Conservation (phyloP, 768 basidiomycete species). For the Boletus reticuloceps region DNA sequence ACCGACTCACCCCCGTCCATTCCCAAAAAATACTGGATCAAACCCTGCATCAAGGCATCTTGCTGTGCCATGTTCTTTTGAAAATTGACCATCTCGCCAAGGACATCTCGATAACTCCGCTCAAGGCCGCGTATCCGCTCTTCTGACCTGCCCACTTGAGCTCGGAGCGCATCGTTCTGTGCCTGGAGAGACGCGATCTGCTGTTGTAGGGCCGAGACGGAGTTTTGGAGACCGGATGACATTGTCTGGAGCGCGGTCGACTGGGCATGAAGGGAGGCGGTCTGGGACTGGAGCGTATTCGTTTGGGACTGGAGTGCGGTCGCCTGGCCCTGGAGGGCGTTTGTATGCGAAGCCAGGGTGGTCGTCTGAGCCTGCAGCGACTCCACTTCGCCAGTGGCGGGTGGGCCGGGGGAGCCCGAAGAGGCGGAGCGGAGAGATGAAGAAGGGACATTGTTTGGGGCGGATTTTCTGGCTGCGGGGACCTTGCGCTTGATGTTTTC, state of each 20-base stretch:
- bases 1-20: conserved; percentile 53
- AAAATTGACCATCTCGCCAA: conserved; percentile 69
- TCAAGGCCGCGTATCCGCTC: conserved; percentile 57
- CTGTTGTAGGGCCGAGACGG: conserved; percentile 27
- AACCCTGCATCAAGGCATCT: conserved; percentile 76
- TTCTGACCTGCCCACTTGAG: conserved; percentile 38
- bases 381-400: conserved; percentile 23
- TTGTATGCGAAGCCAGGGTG: conserved; percentile 30
- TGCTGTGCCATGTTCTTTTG: conserved; percentile 79
- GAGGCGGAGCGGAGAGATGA: conserved; percentile 27
- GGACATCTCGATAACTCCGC: conserved; percentile 63
- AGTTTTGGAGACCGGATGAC: conserved; percentile 26
- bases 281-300: conserved; percentile 28
- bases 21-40: conserved; percentile 80
- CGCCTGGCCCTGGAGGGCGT: conserved; percentile 29
- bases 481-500: conserved; percentile 68
- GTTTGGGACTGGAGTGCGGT: conserved; percentile 27
- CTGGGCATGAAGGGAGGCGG: conserved; percentile 35
- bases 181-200: conserved; percentile 26
- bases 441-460: conserved; percentile 25
- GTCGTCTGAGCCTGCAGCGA: conserved; percentile 29
- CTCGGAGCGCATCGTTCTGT: conserved; percentile 32
- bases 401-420: conserved; percentile 27
- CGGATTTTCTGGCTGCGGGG: conserved; percentile 37
- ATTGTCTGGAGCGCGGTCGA: conserved; percentile 31